Conservation (phyloP, 345 rosid species). For the Eucalyptus microcorys region DNA sequence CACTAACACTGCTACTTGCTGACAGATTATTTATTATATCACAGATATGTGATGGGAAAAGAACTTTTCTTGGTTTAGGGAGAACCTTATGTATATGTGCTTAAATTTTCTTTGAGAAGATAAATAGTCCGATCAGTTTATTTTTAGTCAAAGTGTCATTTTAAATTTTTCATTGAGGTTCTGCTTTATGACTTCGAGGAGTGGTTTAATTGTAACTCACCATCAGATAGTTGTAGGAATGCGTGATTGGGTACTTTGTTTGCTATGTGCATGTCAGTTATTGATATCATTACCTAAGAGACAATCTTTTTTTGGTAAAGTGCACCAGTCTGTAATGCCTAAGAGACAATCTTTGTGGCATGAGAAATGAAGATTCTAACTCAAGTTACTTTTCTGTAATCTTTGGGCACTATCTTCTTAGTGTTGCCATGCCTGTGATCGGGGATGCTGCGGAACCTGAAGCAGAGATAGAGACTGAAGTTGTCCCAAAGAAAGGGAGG, state of each 20-base stretch:
- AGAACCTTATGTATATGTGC: background rate
- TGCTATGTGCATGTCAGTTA: background rate
- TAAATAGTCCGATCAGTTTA: background rate
- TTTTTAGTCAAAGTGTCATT: background rate
- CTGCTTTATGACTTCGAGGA: background rate
- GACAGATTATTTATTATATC: background rate
- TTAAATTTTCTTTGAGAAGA: background rate
- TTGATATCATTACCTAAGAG: background rate
- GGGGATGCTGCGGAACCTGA: slow-evolving; percentile 21
- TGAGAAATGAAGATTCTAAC: background rate
- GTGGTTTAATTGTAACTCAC: background rate
- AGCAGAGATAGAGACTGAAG: slow-evolving; percentile 16
- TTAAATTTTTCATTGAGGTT: background rate
- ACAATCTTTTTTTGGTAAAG: background rate
- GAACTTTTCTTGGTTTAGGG: background rate
- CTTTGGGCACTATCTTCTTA: background rate
- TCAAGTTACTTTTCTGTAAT: background rate
- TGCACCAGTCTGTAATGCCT: background rate
- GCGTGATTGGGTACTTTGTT: background rate
- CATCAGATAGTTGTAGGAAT: background rate
- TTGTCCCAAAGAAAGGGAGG: slow-evolving; percentile 27
- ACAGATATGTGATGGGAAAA: background rate
- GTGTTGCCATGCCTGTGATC: background rate
- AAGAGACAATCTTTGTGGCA: background rate
- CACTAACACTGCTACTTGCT: background rate